A percentile compares a stretch with the other conserved stretches of the same genome.
Conservation (phyloP, 78 protist species). For the Reticulomyxa filosa region DNA sequence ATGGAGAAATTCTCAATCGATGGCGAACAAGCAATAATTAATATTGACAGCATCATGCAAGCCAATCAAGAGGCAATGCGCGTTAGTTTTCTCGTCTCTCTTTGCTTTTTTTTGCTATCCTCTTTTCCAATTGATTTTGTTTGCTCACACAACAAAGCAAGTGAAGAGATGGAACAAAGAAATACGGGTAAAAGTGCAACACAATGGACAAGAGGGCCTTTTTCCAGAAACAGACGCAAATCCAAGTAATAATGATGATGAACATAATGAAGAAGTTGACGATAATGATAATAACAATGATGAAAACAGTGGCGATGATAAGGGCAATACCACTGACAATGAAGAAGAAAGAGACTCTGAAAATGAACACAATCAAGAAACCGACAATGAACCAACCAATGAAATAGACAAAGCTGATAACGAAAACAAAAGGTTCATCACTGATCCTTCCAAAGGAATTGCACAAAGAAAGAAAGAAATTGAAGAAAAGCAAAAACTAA, state of each 20-base stretch:
- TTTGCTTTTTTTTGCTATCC: no score
- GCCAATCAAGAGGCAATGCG: conserved; percentile 34
- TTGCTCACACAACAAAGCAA: not conserved
- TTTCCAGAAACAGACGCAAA: conserved; percentile 4
- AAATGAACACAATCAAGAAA: no score
- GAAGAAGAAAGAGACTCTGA: no score
- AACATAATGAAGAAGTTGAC: not conserved
- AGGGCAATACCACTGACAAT: not conserved
- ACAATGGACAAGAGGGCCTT: conserved; percentile 36
- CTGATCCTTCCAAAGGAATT: no score
- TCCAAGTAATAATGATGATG: not conserved
- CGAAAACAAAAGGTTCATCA: no score
- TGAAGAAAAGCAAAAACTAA: no score
- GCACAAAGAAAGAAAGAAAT: no score
- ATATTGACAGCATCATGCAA: conserved; percentile 17
- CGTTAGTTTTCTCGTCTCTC: not conserved
- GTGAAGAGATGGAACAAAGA: conserved; percentile 40
- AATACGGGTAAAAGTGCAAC: conserved; percentile 44
- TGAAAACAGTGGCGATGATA: no score
- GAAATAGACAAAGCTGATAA: no score
- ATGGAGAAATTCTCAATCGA: not conserved
- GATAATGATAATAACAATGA: no score
- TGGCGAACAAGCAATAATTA: not conserved
- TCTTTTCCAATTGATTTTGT: not conserved
- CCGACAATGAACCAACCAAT: no score